Evolutionary conservation across 106 monocot species (phyloP).

Genomic region (Triglochin maritima): DNA sequence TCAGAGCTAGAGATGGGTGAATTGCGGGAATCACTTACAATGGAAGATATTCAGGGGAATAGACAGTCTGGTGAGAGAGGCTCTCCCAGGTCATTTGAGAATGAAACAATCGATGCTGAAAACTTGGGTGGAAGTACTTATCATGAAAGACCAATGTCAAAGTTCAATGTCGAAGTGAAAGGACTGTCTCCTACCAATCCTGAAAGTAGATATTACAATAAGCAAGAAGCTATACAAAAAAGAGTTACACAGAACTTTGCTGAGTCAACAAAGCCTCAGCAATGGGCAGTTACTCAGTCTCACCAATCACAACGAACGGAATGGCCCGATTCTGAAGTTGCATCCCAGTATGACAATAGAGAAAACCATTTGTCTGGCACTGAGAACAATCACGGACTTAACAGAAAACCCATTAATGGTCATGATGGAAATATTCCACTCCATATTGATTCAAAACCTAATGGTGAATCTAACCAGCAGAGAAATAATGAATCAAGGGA

Average conservation of each 20-base stretch:
- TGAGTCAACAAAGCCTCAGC: conserved; percentile 24
- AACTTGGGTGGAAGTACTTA: conserved; percentile 13
- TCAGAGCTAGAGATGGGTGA: conserved; percentile 94
- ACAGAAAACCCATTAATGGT: too few relatives aligned
- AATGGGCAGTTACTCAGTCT: conserved; percentile 23
- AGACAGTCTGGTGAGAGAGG: conserved; percentile 42
- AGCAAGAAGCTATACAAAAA: conserved; percentile 24
- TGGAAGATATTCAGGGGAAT: conserved; percentile 23
- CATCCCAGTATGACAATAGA: conserved; percentile 28
- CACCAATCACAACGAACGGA: conserved; percentile 25
- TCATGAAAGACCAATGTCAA: conserved; percentile 22
- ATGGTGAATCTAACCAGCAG: conserved; percentile 27
- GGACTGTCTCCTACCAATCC: conserved; percentile 21
- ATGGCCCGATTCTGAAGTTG: conserved; percentile 24
- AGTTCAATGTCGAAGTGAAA: conserved; percentile 22
- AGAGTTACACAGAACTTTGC: conserved; percentile 11
- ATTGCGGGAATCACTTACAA: conserved; percentile 53
- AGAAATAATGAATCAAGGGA: conserved; percentile 22
- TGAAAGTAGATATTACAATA: conserved; percentile 20
- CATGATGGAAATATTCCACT: too few relatives aligned
- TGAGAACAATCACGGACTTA: conserved; percentile 13
- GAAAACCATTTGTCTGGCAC: conserved; percentile 7
- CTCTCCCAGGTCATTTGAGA: conserved; percentile 43
- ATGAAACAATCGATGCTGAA: conserved; percentile 21
- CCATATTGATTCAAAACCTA: conserved; percentile 10